A percentile compares a stretch with the other conserved stretches of the same genome.
Evolutionary conservation across 208 protist genomes (phyloP).

Genomic region (Porcisia deanei): DNA sequence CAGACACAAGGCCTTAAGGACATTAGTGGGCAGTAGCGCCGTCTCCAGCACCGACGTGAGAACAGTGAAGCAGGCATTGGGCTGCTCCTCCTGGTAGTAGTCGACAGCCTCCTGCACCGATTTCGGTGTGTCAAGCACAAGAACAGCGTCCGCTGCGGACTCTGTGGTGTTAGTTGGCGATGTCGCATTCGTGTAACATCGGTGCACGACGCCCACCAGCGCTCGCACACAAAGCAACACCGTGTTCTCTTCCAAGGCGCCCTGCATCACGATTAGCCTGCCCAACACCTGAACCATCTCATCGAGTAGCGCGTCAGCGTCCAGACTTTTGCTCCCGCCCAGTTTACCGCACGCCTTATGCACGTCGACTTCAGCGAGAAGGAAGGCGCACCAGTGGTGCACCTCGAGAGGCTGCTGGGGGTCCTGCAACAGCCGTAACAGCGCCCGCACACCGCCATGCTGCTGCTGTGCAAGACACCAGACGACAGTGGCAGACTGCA

Average conservation of each 20-base stretch:
- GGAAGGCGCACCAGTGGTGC: constrained; percentile 42
- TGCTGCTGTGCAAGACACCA: constrained; percentile 63
- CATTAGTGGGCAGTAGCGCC: constrained; percentile 40
- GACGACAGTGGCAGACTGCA: constrained; percentile 40
- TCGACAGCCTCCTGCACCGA: constrained; percentile 36
- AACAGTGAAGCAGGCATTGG: constrained; percentile 51
- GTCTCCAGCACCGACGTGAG: constrained; percentile 52
- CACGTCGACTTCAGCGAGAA: constrained; percentile 40
- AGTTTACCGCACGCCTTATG: constrained; percentile 17
- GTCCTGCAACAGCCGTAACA: constrained; percentile 30
- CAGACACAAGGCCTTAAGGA: constrained; percentile 59
- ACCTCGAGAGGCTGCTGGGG: constrained; percentile 20
- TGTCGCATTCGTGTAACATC: constrained; percentile 1
- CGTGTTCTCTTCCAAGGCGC: constrained; percentile 48
- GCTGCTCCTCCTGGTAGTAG: constrained; percentile 41
- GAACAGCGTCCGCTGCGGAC: neutral
- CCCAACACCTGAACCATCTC: constrained; percentile 45
- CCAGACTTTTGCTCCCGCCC: constrained; percentile 7
- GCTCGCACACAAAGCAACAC: constrained; percentile 54
- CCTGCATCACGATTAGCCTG: constrained; percentile 30
- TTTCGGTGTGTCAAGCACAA: constrained; percentile 6
- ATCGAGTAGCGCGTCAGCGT: constrained; percentile 31
- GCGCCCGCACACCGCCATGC: constrained; percentile 36
- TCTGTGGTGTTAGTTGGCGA: neutral
- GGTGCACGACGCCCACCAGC: constrained; percentile 37